Conservation (phyloP, 129 eudicot species). For the Tagetes erecta region DNA sequence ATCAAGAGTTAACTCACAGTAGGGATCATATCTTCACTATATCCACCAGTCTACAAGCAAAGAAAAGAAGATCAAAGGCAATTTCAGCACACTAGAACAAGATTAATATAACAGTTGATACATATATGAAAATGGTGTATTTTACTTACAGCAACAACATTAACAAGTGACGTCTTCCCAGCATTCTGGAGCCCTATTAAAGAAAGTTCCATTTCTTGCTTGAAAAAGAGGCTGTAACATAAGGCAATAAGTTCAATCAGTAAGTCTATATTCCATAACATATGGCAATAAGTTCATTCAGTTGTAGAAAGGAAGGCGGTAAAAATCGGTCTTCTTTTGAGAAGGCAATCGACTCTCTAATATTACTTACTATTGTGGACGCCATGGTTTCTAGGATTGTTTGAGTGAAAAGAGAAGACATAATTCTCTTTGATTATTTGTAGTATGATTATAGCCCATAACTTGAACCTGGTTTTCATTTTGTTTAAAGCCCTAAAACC, state of each 20-base stretch:
- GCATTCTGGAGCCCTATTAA: slow-evolving; percentile 97
- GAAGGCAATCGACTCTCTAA: neutral
- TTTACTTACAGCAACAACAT: slow-evolving; percentile 91
- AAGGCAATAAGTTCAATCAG: slow-evolving; percentile 6
- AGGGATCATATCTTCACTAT: slow-evolving; percentile 98
- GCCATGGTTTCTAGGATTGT: neutral
- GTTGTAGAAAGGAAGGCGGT: neutral
- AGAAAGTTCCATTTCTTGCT: slow-evolving; percentile 99
- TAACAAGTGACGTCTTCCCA: slow-evolving; percentile 97
- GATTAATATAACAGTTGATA: neutral
- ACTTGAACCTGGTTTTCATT: neutral
- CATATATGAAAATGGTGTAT: slow-evolving; percentile 8
- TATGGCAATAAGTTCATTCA: slow-evolving; percentile 9
- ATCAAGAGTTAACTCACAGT: slow-evolving; percentile 54
- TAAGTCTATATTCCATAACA: neutral
- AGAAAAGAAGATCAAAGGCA: slow-evolving; percentile 8
- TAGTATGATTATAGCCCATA: neutral
- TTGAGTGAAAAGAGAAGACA: neutral
- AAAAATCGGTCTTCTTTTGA: neutral
- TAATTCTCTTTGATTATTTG: neutral
- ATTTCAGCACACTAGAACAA: slow-evolving; percentile 8
- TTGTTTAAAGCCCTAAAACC: neutral
- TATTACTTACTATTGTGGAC: neutral
- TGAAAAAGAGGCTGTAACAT: slow-evolving; percentile 87
- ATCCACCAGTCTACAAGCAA: slow-evolving; percentile 77